Conservation (phyloP, 208 protist genomes). For the Trypanosoma conorhini region DNA sequence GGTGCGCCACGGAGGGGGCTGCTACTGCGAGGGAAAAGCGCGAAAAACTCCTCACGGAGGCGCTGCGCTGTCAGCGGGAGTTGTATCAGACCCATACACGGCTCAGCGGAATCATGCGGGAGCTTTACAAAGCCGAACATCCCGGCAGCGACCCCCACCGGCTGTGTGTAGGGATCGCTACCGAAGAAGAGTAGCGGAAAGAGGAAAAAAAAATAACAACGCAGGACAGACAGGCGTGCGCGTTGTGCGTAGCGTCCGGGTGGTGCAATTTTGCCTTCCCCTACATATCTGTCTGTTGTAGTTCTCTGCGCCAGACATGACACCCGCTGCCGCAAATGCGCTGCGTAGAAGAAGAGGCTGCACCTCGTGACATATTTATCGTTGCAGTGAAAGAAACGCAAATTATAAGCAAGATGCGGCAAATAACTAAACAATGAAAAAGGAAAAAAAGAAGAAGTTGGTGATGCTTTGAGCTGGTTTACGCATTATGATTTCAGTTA, state of each 20-base stretch:
- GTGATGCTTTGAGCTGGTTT: background rate
- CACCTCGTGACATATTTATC: background rate
- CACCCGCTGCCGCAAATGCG: background rate
- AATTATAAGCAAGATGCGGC: background rate
- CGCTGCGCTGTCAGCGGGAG: conserved; percentile 1
- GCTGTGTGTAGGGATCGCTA: background rate
- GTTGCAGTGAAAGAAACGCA: background rate
- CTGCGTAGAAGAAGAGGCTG: background rate
- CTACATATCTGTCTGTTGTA: background rate
- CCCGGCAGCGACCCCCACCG: background rate
- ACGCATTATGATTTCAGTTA: no score
- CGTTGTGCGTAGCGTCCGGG: background rate
- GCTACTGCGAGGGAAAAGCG: background rate
- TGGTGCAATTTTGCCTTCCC: background rate
- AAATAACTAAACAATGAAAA: background rate
- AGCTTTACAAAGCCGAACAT: background rate
- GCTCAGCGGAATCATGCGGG: conserved; percentile 17
- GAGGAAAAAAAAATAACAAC: conserved; percentile 5
- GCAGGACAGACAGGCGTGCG: background rate
- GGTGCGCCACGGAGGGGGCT: background rate
- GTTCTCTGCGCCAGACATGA: background rate
- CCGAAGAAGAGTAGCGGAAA: background rate
- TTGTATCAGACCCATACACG: conserved; percentile 3
- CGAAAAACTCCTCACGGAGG: conserved; percentile 3
- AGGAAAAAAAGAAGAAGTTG: background rate